Evolutionary conservation across 169 alveolate species (phyloP), one percentile per base, ranked within the genome.

Genomic region (Plasmodium yoelii): DNA sequence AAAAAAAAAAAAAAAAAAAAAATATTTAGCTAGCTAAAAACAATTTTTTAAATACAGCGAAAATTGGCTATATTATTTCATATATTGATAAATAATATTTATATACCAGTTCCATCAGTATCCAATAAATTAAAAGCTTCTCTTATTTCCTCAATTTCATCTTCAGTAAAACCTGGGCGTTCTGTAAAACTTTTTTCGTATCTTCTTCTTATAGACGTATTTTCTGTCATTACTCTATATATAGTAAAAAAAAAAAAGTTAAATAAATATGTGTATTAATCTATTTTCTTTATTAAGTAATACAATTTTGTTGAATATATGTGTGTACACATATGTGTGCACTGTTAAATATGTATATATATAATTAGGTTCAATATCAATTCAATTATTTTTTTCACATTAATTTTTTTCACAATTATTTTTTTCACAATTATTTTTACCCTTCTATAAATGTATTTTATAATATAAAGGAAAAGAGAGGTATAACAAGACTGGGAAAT

Each of bases 101-200:
- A n/a, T 77, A 57, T 77, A 77, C 98, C 98, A 19, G 99, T 95
- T n/a, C 99, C 99, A 77, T 98, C 99, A 9, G 99, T 98, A 95
- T 99, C 99, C 92, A 99, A 99, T 47, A 98, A 95, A 88, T 98
- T 98, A 95, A 99, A 99, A 15, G 99, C 99, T 92, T 99, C 99
- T 73, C 98, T 97, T 75, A 98, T 98, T 94, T 99, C 99, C 51
- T 98, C 99, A 55, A 99, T 96, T 91, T 99, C 99, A 61, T 99
- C 99, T 89, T 98, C 99, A 24, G 99, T 97, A 61, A 97, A 77
- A 44, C 89, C 89, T 28, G 89, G 89, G 15, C 89, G 51, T 34
- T 77, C 89, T 15, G 80, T 77, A 49, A 77, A 77, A 56, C 80
- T 77, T 57, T 77, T 77, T 51, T 77, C 89, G 19, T 77, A 77